phyloP scores from a whole-genome alignment of 176 grass and related monocot genomes.

The Musa itinerans region DNA sequence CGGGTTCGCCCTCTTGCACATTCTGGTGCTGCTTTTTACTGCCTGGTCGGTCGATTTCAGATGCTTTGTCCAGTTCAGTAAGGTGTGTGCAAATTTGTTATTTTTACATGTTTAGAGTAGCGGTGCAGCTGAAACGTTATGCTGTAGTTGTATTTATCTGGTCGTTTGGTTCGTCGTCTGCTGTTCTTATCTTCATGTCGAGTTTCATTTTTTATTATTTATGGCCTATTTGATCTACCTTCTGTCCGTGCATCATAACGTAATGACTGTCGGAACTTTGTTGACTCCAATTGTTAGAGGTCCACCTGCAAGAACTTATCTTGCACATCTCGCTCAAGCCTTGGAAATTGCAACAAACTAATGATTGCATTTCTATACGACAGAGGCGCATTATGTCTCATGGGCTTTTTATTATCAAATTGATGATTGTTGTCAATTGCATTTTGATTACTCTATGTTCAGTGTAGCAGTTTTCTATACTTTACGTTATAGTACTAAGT shows the following conservation, averaged over 20 bases:
- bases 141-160: background rate
- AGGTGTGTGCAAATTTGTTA: conserved; percentile 34
- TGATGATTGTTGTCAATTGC: background rate
- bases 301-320: no score
- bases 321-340: no score
- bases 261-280: no score
- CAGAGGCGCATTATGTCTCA: background rate
- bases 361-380: no score
- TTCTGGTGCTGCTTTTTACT: conserved; percentile 79
- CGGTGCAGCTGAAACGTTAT: background rate
- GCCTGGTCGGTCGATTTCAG: conserved; percentile 93
- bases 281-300: no score
- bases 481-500: background rate
- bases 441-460: background rate
- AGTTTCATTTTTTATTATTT: no score
- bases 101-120: conserved; percentile 11
- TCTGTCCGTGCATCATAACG: no score
- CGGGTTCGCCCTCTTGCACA: conserved; percentile 45
- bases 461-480: background rate
- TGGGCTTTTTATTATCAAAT: background rate
- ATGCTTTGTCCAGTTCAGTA: conserved; percentile 70
- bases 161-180: no score
- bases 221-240: no score
- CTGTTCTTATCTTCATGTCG: no score
- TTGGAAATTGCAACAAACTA: no score